These are phyloP conservation scores for Trichosanthes truncata DNA, from an alignment of 306 rosid species.

Conservation along the genomic window DNA sequence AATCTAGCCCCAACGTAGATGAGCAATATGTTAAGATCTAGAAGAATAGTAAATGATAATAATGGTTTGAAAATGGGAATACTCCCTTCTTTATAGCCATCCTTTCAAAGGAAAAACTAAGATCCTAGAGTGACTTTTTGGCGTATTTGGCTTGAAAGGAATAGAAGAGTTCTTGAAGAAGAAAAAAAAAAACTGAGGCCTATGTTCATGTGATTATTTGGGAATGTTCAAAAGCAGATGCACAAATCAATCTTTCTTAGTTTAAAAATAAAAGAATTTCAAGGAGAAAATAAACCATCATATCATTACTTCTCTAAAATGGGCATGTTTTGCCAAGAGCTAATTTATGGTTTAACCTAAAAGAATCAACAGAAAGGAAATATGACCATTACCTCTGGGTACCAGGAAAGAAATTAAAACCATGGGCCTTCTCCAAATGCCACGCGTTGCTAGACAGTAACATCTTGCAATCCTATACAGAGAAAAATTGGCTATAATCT, in stretches of 20 bases:
- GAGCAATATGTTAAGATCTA: background rate
- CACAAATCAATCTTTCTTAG: background rate
- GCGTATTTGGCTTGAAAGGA: too few relatives aligned
- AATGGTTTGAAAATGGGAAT: background rate
- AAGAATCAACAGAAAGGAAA: background rate
- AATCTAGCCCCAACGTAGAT: background rate
- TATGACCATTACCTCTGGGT: slow-evolving; percentile 54
- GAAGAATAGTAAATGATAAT: background rate
- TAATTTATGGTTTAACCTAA: background rate
- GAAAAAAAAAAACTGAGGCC: background rate
- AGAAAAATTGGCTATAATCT: background rate
- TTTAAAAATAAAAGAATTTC: background rate
- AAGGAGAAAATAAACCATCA: background rate
- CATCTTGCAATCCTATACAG: slow-evolving; percentile 62
- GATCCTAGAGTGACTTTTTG: background rate
- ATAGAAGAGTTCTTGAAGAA: too few relatives aligned
- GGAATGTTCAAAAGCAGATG: background rate
- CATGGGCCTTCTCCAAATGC: slow-evolving; percentile 79
- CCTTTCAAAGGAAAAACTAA: background rate
- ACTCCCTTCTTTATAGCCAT: background rate
- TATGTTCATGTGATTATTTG: background rate
- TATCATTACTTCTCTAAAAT: background rate
- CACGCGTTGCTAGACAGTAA: slow-evolving; percentile 65
- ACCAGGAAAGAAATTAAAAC: slow-evolving; percentile 81
- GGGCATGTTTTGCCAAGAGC: background rate